Evolutionary conservation across 2,329 filamentous ascomycete genomes (phyloP), one percentile per base, ranked within the genome.

Genomic region (Xylariales sp.): DNA sequence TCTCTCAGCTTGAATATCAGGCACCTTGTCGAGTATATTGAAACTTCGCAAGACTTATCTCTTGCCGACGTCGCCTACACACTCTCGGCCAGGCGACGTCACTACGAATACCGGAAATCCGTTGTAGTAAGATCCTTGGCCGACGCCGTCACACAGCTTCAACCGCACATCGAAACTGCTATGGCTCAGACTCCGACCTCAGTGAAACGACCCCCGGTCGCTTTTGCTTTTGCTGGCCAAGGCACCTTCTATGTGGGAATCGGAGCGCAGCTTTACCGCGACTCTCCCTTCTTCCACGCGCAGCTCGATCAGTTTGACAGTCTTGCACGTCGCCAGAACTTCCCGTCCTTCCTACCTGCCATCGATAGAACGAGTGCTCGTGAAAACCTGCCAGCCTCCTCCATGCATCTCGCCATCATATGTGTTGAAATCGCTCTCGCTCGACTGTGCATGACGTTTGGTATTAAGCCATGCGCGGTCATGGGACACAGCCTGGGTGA

Each of bases 401-500:
- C 54, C n/a, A 54, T 56, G 4, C 64, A 69, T 40, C 47, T 67
- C 2, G 55, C 53, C 4, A 49, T 61, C 24, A 50, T 55, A 5
- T 58, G 53, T 31, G 46, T 59, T 11, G 54, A 68, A 44, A 65
- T 63, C 15, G 64, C 66, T 6, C 48, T 69, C 5, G 57, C 58
- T 7, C 52, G 55, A 27, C 47, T 64, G 12, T 68, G 63, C 61
- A 50, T 46, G 15, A 60, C 58, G 5, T 57, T 58, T 45, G 65
- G 63, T 21, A 44, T 69, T 16, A 54, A 52, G 12, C 66, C 66
- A 39, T 63, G 65, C 29, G 69, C 59, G 4, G 65, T 68, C 4
- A 47, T 69, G 18, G 66, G 66, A 10, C 66, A 67, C 46, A 80
- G 76, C 50, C 62, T 82, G 29, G 78, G 78, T 33, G 78, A 82